Percentiles rank a stretch among this genome's conserved stretches.
These are phyloP conservation scores for Kluyveromyces dobzhanskii DNA, from an alignment of 805 yeast species.

Conservation along the genomic window DNA sequence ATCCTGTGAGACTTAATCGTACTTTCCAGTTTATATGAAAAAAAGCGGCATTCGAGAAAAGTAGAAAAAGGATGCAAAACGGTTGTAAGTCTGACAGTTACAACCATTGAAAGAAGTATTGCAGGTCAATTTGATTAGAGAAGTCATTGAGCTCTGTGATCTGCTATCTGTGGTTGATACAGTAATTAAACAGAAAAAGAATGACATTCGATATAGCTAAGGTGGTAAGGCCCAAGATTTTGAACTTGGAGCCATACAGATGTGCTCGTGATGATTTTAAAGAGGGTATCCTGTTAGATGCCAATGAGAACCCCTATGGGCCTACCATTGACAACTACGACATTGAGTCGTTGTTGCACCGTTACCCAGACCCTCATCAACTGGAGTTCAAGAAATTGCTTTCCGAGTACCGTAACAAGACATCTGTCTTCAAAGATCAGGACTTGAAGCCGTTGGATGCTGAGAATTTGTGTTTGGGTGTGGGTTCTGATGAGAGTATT, in stretches of 20 bases:
- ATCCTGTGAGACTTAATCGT: no score
- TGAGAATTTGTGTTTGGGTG: slow-evolving; percentile 82
- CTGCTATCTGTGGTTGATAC: no score
- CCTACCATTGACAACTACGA: slow-evolving; percentile 52
- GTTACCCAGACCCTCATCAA: slow-evolving; percentile 98
- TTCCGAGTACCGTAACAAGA: slow-evolving; percentile 57
- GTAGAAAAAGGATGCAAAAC: no score
- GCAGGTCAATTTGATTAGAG: no score
- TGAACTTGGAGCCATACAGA: slow-evolving; percentile 77
- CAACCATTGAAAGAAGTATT: no score
- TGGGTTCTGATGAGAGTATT: slow-evolving; percentile 94
- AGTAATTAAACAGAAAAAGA: no score
- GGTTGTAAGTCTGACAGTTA: no score
- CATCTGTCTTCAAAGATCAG: slow-evolving; percentile 13
- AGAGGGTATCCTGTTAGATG: slow-evolving; percentile 83
- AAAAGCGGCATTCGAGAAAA: no score
- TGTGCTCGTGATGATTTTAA: slow-evolving; percentile 96
- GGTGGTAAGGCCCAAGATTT: slow-evolving; percentile 78
- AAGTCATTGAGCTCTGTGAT: no score
- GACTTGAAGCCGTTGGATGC: slow-evolving; percentile 35
- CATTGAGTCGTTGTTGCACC: slow-evolving; percentile 56
- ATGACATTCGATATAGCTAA: slow-evolving; percentile 25
- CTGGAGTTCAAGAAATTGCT: slow-evolving; percentile 61
- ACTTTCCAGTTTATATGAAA: no score
- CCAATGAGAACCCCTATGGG: slow-evolving; percentile 93